Evolutionary conservation across 257 asterid species (phyloP).

Genomic region (Salvia splendens): DNA sequence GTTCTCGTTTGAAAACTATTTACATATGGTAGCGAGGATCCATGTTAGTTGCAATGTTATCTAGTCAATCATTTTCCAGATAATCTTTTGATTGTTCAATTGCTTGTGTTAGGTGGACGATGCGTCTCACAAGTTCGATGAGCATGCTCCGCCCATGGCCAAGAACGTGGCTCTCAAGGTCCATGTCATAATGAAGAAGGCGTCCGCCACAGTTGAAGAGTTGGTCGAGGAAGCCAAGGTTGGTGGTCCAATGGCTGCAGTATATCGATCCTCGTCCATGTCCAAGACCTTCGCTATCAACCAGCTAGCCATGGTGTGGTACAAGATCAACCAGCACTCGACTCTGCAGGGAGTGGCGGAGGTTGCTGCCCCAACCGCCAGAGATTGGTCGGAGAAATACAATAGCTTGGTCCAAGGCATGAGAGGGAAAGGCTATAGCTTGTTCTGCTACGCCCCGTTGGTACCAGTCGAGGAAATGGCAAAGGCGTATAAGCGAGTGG

Average conservation of each 20-base stretch:
- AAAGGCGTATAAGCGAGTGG: constrained; percentile 62
- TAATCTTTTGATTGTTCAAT: background rate
- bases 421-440: constrained; percentile 54
- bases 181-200: constrained; percentile 39
- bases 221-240: constrained; percentile 56
- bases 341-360: constrained; percentile 46
- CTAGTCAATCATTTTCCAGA: background rate
- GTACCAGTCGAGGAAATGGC: constrained; percentile 65
- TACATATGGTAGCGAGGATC: background rate
- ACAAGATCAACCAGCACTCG: constrained; percentile 45
- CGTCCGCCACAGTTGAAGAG: constrained; percentile 39
- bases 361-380: constrained; percentile 44
- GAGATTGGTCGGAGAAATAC: constrained; percentile 54
- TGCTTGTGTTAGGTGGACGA: constrained; percentile 41
- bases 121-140: constrained; percentile 45
- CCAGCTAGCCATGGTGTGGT: constrained; percentile 50
- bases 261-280: constrained; percentile 42
- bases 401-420: constrained; percentile 46
- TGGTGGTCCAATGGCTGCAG: constrained; percentile 61
- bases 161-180: constrained; percentile 44
- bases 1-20: background rate
- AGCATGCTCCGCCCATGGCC: constrained; percentile 60
- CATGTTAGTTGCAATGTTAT: too few relatives aligned
- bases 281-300: constrained; percentile 45
- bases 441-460: constrained; percentile 54